These are phyloP conservation scores for Ogataea neopini DNA, from an alignment of 805 yeast species.

Conservation along the genomic window DNA sequence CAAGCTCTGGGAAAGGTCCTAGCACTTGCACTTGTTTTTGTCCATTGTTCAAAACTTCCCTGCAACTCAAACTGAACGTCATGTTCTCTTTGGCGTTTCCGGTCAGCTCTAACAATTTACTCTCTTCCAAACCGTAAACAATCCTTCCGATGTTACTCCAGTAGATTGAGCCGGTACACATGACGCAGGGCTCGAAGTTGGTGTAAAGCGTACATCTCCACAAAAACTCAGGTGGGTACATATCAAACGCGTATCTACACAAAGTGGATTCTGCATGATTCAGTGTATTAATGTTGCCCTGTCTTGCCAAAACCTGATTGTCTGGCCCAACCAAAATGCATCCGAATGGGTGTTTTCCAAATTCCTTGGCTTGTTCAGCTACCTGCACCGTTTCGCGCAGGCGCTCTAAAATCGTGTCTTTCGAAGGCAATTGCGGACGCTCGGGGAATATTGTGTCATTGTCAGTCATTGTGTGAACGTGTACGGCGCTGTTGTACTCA, in stretches of 20 bases:
- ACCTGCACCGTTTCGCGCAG: slow-evolving; percentile 19
- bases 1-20: slow-evolving; percentile 29
- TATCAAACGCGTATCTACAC: slow-evolving; percentile 25
- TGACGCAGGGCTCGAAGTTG: slow-evolving; percentile 34
- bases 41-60: slow-evolving; percentile 25
- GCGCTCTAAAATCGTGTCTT: slow-evolving; percentile 7
- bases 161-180: slow-evolving; percentile 34
- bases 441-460: slow-evolving; percentile 17
- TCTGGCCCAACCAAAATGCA: slow-evolving; percentile 31
- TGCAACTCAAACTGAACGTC: slow-evolving; percentile 28
- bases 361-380: slow-evolving; percentile 23
- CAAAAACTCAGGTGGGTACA: slow-evolving; percentile 23
- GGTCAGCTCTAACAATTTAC: slow-evolving; percentile 24
- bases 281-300: slow-evolving; percentile 32
- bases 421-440: slow-evolving; percentile 16
- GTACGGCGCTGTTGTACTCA: background rate
- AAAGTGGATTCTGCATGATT: slow-evolving; percentile 34
- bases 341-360: slow-evolving; percentile 34
- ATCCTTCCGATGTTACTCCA: slow-evolving; percentile 34
- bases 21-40: slow-evolving; percentile 31
- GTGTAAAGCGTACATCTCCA: slow-evolving; percentile 35
- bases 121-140: slow-evolving; percentile 29
- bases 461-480: background rate
- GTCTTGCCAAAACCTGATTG: slow-evolving; percentile 24
- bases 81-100: slow-evolving; percentile 30